Base-by-base conservation (phyloP, 2,329 filamentous ascomycete genomes). In the Diaporthe destruens region DNA sequence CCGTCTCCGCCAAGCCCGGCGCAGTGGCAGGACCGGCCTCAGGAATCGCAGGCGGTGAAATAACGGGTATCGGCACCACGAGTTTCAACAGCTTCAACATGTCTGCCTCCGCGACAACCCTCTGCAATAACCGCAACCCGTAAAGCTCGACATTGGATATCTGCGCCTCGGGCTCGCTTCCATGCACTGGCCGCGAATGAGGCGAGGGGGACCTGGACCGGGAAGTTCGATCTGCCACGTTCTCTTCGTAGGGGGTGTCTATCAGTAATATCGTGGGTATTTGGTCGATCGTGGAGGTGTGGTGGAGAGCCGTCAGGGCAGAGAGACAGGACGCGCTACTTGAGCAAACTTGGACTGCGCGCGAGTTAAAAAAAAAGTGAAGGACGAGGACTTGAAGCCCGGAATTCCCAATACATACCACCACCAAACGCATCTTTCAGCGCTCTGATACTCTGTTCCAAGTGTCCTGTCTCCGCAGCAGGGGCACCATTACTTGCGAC, bases 241-340 rank as follows among this genome's bases (percentile, higher is more conserved):
- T 81, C 73, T 88, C 87, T 75, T 89, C 84, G 76, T 85, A 84
- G 20, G 89, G 87, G 5, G 85, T 88, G 75, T 90, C 88, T 77
- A 91, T 84, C 42, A 91, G 80, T 71, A 91, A 85, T 73, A 91
- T 82, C 3, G 88, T 89, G 12, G 89, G 89, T 74, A 84, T 88
- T 61, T 88, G 80, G 74, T 88, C 86, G 73, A 86, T 79, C 80
- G 86, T 82, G 29, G 86, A 85, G 16, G 81, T 81, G 75, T 90
- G 87, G 74, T 89, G 86, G 34, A 90, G 81, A 75, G 87, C 80
- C 74, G 88, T 84, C 55, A 90, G 79, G 75, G 83, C 87, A n/a
- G 84, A 81, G 73, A 91, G 81, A 76, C 88, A 90, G 65, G 86
- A 84, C 49, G 82, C 80, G 73, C 88, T 88, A 57, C 86, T 86